Evolutionary conservation across 2,329 filamentous ascomycete species (phyloP).

Genomic region (Penicillium hordei): DNA sequence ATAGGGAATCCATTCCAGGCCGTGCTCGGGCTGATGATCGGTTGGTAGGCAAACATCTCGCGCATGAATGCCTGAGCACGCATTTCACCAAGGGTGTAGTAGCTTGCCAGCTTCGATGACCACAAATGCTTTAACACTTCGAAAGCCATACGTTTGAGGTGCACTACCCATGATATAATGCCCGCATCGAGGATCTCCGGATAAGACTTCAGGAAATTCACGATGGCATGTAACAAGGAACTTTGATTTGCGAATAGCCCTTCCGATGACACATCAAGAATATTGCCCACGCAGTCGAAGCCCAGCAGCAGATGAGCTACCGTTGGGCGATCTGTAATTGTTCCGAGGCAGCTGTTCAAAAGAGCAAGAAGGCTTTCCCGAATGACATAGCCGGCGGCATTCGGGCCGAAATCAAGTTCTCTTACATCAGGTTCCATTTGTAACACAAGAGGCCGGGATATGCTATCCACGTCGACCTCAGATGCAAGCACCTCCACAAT

Average conservation of each 20-base stretch:
- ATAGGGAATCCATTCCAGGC: constrained; percentile 71
- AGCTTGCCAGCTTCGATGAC: constrained; percentile 75
- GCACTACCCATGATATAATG: constrained; percentile 67
- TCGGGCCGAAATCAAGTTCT: constrained; percentile 69
- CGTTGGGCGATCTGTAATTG: constrained; percentile 73
- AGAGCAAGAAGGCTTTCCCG: constrained; percentile 86
- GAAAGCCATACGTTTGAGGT: constrained; percentile 67
- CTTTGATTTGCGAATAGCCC: constrained; percentile 69
- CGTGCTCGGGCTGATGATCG: constrained; percentile 66
- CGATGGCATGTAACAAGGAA: constrained; percentile 80
- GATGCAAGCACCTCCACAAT: constrained; percentile 85
- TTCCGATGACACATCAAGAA: constrained; percentile 65
- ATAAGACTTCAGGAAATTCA: constrained; percentile 69
- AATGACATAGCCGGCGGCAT: constrained; percentile 72
- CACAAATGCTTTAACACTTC: constrained; percentile 78
- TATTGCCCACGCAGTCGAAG: constrained; percentile 73
- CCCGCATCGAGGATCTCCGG: constrained; percentile 62
- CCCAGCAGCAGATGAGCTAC: constrained; percentile 89
- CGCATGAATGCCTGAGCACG: constrained; percentile 78
- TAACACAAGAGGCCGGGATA: constrained; percentile 69
- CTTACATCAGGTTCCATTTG: constrained; percentile 66
- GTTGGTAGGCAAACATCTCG: constrained; percentile 69
- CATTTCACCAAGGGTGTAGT: constrained; percentile 74
- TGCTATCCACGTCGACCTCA: constrained; percentile 75
- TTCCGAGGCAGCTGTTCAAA: constrained; percentile 73